These are phyloP conservation scores for Aspergillus sp. DNA, from an alignment of 2,329 filamentous ascomycete species.

Conservation along the genomic window DNA sequence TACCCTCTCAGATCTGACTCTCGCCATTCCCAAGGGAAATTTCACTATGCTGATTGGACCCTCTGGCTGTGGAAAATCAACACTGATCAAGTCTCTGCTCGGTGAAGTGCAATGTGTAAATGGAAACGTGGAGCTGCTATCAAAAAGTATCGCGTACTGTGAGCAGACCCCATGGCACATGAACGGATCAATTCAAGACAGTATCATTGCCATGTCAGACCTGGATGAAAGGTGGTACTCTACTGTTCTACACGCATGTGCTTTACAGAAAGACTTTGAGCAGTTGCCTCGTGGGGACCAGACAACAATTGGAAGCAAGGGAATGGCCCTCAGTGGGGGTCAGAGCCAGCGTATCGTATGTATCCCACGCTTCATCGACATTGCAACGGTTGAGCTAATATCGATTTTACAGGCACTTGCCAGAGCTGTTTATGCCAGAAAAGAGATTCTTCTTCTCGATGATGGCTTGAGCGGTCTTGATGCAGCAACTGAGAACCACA, in stretches of 20 bases:
- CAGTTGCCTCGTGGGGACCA: constrained; percentile 38
- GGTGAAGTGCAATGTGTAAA: constrained; percentile 35
- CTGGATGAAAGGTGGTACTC: constrained; percentile 35
- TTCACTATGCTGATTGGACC: constrained; percentile 48
- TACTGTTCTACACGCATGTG: constrained; percentile 32
- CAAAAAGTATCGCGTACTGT: constrained; percentile 35
- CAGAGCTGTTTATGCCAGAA: constrained; percentile 47
- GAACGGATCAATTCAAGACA: constrained; percentile 38
- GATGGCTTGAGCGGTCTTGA: constrained; percentile 51
- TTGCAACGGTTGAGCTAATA: not conserved
- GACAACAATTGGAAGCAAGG: constrained; percentile 48
- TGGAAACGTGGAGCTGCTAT: constrained; percentile 29
- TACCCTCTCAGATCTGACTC: constrained; percentile 36
- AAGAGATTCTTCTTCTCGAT: constrained; percentile 46
- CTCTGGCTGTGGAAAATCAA: constrained; percentile 51
- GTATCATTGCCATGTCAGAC: constrained; percentile 32
- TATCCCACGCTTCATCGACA: constrained; percentile 1
- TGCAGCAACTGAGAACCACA: constrained; percentile 43
- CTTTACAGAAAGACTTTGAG: constrained; percentile 34
- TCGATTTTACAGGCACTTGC: constrained; percentile 41
- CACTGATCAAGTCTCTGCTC: constrained; percentile 42
- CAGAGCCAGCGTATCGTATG: constrained; percentile 48
- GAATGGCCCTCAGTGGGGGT: constrained; percentile 48
- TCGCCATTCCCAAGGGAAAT: constrained; percentile 38
- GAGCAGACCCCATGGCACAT: constrained; percentile 38